Evolutionary conservation across 805 yeast species (phyloP).

Genomic region (Saturnispora zaruensis): DNA sequence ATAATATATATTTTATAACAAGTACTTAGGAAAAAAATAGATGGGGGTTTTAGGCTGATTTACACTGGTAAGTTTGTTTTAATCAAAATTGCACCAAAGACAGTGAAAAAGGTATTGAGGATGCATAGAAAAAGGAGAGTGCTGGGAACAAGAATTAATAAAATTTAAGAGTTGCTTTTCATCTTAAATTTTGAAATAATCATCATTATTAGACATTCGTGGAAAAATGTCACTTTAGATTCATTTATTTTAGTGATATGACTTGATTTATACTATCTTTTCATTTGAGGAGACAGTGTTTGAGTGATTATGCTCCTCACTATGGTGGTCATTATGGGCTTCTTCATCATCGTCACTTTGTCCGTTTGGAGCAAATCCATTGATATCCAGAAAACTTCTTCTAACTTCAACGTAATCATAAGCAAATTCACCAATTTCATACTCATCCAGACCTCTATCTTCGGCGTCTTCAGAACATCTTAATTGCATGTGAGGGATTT

Average conservation of each 20-base stretch:
- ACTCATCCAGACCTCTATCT: constrained; percentile 87
- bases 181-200: no score
- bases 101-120: neutral
- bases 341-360: neutral
- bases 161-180: no score
- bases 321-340: neutral
- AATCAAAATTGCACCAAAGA: neutral
- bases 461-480: constrained; percentile 82
- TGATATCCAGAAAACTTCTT: constrained; percentile 63
- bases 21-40: no score
- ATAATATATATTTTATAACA: no score
- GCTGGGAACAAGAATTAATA: neutral
- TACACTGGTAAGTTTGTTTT: neutral
- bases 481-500: constrained; percentile 72
- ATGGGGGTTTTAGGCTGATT: neutral
- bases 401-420: constrained; percentile 96
- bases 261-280: neutral
- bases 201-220: neutral
- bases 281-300: neutral
- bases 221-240: neutral
- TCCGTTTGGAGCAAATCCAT: constrained; percentile 11
- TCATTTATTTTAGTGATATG: neutral
- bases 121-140: neutral
- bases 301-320: neutral
- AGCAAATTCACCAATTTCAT: constrained; percentile 98